A percentile compares a stretch with the other conserved stretches of the same genome.
Conservation (phyloP, 2,329 filamentous ascomycete species). For the Penicillium sp. region DNA sequence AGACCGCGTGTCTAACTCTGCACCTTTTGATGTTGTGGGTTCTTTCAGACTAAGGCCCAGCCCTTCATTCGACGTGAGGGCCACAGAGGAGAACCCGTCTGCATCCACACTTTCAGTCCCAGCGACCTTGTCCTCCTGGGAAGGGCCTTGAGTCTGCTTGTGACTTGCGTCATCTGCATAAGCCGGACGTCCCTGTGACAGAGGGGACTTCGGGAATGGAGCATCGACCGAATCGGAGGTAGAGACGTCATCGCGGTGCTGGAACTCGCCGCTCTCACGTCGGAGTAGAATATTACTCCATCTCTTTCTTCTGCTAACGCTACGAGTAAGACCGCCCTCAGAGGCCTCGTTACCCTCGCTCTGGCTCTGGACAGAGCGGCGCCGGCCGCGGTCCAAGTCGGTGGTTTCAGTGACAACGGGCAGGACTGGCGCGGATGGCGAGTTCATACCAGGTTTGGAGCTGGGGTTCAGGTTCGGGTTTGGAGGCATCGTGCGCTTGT, state of each 20-base stretch:
- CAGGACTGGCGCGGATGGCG: slow-evolving; percentile 26
- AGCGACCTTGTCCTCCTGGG: slow-evolving; percentile 1
- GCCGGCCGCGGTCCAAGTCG: slow-evolving; percentile 33
- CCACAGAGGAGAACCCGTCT: slow-evolving; percentile 22
- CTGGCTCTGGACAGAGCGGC: slow-evolving; percentile 28
- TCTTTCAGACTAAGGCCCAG: slow-evolving; percentile 13
- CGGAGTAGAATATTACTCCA: slow-evolving; percentile 40
- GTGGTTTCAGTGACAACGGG: slow-evolving; percentile 24
- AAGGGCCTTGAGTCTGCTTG: background rate
- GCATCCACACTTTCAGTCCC: slow-evolving; percentile 5
- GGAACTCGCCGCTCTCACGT: slow-evolving; percentile 35
- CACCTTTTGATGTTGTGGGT: background rate
- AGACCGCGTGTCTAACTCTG: background rate
- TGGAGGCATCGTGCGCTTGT: slow-evolving; percentile 34
- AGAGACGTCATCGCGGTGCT: slow-evolving; percentile 23
- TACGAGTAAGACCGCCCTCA: slow-evolving; percentile 28
- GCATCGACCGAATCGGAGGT: slow-evolving; percentile 20
- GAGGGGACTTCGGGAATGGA: slow-evolving; percentile 32
- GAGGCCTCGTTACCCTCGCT: slow-evolving; percentile 28
- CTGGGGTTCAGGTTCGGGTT: slow-evolving; percentile 5
- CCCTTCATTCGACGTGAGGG: slow-evolving; percentile 17
- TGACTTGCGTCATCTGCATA: slow-evolving; percentile 15
- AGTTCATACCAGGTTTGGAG: background rate
- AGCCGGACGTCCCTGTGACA: slow-evolving; percentile 32
- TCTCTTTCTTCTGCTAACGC: slow-evolving; percentile 36